A percentile compares a stretch with the other conserved stretches of the same genome.
Conservation (phyloP, 495 filamentous ascomycete genomes). For the Penicillium bovifimosum region DNA sequence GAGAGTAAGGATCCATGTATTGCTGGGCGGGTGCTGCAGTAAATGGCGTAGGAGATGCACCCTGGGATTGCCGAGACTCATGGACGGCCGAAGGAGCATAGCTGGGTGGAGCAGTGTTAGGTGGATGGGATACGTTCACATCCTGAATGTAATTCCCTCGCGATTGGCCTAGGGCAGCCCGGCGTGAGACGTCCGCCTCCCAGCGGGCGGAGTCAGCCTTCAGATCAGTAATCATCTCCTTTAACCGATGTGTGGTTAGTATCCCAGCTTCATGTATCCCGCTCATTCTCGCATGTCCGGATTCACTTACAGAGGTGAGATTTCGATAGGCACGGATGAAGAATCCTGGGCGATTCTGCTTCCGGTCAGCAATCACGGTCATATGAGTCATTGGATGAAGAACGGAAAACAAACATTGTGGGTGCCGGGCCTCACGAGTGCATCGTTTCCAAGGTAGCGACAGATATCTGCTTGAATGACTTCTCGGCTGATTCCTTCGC, state of each 20-base stretch:
- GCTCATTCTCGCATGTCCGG: conserved; percentile 1
- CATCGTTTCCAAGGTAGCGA: conserved; percentile 89
- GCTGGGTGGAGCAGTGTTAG: conserved; percentile 33
- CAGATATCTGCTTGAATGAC: conserved; percentile 95
- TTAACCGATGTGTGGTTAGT: conserved; percentile 11
- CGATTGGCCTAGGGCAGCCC: conserved; percentile 42
- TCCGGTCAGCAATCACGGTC: conserved; percentile 29
- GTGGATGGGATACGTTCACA: conserved; percentile 34
- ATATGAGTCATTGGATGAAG: conserved; percentile 2
- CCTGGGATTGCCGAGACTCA: conserved; percentile 35
- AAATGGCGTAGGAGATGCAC: conserved; percentile 37
- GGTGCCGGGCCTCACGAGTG: conserved; percentile 76
- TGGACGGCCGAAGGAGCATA: conserved; percentile 33
- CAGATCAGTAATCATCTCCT: conserved; percentile 88
- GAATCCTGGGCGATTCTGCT: conserved; percentile 66
- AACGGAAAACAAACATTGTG: conserved; percentile 60
- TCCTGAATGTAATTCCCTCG: conserved; percentile 45
- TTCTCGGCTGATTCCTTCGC: conserved; percentile 86
- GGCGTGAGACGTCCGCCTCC: conserved; percentile 61
- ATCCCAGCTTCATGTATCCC: conserved; percentile 3
- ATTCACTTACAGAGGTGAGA: conserved; percentile 68
- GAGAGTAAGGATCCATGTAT: conserved; percentile 37
- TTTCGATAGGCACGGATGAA: conserved; percentile 86
- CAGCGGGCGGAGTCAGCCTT: conserved; percentile 77
- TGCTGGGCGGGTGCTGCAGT: conserved; percentile 32